Percentiles rank a stretch among this genome's conserved stretches.
phyloP scores from a whole-genome alignment of 2,329 filamentous ascomycete genomes.

The Teratosphaeria pseudoeucalypti region DNA sequence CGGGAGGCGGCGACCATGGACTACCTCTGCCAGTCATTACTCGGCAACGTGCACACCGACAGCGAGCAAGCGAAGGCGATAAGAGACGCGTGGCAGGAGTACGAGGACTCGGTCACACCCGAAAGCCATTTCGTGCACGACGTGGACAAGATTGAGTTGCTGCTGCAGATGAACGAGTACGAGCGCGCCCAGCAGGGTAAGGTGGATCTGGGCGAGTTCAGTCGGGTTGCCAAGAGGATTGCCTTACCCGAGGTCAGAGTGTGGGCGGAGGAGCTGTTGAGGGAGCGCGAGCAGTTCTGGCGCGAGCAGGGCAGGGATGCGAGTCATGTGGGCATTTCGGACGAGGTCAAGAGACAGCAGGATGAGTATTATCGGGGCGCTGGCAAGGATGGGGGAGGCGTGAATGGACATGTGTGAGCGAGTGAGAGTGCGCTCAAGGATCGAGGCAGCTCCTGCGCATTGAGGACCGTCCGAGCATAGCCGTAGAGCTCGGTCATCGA shows the following conservation, averaged over 20 bases:
- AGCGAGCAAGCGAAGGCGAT: slow-evolving; percentile 51
- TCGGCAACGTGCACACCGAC: slow-evolving; percentile 59
- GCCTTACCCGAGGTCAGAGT: slow-evolving; percentile 64
- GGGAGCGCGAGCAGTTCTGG: slow-evolving; percentile 70
- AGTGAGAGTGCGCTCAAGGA: not conserved
- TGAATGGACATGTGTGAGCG: not conserved
- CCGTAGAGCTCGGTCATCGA: not conserved
- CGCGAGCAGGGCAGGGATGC: slow-evolving; percentile 26
- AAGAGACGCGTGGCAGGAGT: slow-evolving; percentile 80
- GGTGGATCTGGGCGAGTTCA: slow-evolving; percentile 77
- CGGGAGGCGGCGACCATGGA: slow-evolving; percentile 87
- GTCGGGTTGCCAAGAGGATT: slow-evolving; percentile 64
- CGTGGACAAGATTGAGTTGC: slow-evolving; percentile 90
- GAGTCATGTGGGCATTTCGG: slow-evolving; percentile 13
- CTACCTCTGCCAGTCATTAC: slow-evolving; percentile 63
- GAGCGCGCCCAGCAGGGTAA: slow-evolving; percentile 59
- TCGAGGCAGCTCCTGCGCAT: too few relatives aligned
- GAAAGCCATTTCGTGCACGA: slow-evolving; percentile 91
- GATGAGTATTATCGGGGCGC: slow-evolving; percentile 25
- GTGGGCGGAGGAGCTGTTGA: slow-evolving; percentile 68
- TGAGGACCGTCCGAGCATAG: not conserved
- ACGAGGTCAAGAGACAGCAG: slow-evolving; percentile 20
- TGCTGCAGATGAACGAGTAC: slow-evolving; percentile 95
- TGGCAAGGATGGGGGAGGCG: not conserved
- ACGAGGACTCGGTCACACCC: slow-evolving; percentile 74